These are phyloP conservation scores for Penicillium flavigenum DNA, from an alignment of 495 filamentous ascomycete genomes.

Conservation along the genomic window DNA sequence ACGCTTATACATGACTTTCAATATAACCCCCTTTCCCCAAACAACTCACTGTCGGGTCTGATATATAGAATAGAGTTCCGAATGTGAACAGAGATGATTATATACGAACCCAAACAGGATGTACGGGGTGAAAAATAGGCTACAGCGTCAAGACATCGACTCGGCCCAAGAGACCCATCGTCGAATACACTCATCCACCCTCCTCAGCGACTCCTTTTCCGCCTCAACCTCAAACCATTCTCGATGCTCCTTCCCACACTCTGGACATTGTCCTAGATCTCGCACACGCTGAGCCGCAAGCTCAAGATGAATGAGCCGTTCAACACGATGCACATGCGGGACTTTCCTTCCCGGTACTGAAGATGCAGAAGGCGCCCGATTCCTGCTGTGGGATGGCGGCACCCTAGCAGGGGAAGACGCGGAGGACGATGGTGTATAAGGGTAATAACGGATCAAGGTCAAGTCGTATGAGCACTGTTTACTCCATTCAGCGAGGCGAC, in stretches of 20 bases:
- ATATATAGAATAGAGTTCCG: background rate
- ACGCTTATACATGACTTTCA: background rate
- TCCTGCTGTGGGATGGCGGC: constrained; percentile 8
- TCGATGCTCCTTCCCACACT: constrained; percentile 82
- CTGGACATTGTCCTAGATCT: constrained; percentile 67
- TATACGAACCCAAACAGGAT: background rate
- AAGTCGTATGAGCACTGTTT: constrained; percentile 88
- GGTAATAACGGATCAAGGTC: constrained; percentile 87
- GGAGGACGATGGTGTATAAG: constrained; percentile 64
- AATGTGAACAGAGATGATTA: no score
- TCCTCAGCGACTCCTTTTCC: constrained; percentile 62
- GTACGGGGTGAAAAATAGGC: background rate
- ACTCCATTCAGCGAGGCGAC: constrained; percentile 88
- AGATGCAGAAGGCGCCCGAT: constrained; percentile 6
- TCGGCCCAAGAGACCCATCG: constrained; percentile 85
- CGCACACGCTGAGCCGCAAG: constrained; percentile 66
- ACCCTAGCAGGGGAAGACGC: constrained; percentile 26
- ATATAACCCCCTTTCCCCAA: background rate
- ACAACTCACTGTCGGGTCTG: background rate
- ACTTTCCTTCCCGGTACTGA: constrained; percentile 61
- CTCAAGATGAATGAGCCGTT: constrained; percentile 88
- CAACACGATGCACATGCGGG: constrained; percentile 83
- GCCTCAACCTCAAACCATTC: constrained; percentile 97
- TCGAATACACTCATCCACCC: constrained; percentile 80
- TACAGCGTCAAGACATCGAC: constrained; percentile 12